These are phyloP conservation scores for Termitomyces heimii DNA, from an alignment of 768 basidiomycete species.

Conservation along the genomic window DNA sequence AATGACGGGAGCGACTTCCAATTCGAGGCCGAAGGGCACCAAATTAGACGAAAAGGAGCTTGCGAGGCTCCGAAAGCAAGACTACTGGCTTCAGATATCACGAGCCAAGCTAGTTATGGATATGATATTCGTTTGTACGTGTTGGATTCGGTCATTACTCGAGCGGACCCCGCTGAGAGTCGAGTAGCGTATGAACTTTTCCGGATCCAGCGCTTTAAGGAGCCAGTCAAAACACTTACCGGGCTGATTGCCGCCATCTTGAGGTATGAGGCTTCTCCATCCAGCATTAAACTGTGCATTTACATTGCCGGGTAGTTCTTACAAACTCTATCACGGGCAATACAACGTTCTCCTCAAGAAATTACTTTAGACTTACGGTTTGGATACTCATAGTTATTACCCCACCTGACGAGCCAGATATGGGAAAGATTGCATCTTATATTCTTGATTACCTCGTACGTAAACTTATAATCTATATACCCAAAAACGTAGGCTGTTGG, in stretches of 20 bases:
- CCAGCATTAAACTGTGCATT: conserved; percentile 3
- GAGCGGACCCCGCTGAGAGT: conserved; percentile 4
- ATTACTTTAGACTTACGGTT: conserved; percentile 15
- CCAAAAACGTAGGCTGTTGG: background rate
- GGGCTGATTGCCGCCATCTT: conserved; percentile 69
- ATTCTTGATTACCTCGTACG: conserved; percentile 2
- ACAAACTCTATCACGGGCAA: conserved; percentile 73
- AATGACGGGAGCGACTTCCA: conserved; percentile 62
- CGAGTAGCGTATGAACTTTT: conserved; percentile 74
- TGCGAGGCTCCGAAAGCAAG: conserved; percentile 57
- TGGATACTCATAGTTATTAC: background rate
- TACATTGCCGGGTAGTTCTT: conserved; percentile 38
- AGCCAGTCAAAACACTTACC: conserved; percentile 55
- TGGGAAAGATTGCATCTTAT: background rate
- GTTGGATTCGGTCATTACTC: conserved; percentile 10
- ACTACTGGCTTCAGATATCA: conserved; percentile 70
- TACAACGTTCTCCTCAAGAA: conserved; percentile 56
- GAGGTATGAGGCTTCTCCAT: conserved; percentile 41
- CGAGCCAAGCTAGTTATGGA: conserved; percentile 77
- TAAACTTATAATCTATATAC: conserved; percentile 4
- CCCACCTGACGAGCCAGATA: background rate
- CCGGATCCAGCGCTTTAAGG: conserved; percentile 53
- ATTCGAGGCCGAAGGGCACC: conserved; percentile 52
- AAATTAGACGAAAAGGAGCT: conserved; percentile 71
- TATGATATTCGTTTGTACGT: conserved; percentile 79